Percentiles rank a stretch among this genome's conserved stretches.
phyloP scores from a whole-genome alignment of 1,139 yeast genomes.

The Zygosaccharomyces pseudobailii region DNA sequence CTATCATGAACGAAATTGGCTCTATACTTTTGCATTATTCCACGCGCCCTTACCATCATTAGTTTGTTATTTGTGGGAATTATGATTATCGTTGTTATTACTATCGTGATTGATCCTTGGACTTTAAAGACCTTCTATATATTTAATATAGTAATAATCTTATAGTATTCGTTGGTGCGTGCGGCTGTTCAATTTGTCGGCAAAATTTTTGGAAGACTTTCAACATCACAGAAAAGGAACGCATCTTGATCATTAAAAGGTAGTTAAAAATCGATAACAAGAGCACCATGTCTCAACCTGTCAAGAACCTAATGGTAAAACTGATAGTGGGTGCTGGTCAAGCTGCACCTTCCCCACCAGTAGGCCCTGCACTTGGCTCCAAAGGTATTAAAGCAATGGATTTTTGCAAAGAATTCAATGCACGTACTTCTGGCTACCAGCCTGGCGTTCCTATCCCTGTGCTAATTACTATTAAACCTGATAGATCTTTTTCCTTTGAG shows the following conservation, averaged over 20 bases:
- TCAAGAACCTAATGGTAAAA: constrained; percentile 58
- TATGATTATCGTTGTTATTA: background rate
- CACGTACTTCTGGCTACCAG: constrained; percentile 80
- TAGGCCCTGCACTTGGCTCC: constrained; percentile 98
- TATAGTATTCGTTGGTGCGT: background rate
- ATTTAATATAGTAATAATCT: background rate
- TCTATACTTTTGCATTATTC: background rate
- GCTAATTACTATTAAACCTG: constrained; percentile 81
- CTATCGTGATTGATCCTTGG: background rate
- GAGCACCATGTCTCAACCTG: constrained; percentile 28
- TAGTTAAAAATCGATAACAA: background rate
- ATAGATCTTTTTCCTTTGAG: constrained; percentile 80
- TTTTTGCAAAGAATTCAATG: constrained; percentile 96
- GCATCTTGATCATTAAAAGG: background rate
- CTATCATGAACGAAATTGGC: background rate
- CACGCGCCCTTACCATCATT: background rate
- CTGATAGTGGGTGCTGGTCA: constrained; percentile 97
- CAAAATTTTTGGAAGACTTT: background rate
- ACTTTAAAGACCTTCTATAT: background rate
- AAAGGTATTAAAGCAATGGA: constrained; percentile 98
- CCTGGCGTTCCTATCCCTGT: constrained; percentile 93
- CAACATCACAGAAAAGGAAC: background rate
- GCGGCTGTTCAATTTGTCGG: background rate
- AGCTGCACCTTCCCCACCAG: constrained; percentile 99
- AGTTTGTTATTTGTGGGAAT: background rate